phyloP scores from a whole-genome alignment of 2,329 filamentous ascomycete species.

The Reticulascus tulasneorum region DNA sequence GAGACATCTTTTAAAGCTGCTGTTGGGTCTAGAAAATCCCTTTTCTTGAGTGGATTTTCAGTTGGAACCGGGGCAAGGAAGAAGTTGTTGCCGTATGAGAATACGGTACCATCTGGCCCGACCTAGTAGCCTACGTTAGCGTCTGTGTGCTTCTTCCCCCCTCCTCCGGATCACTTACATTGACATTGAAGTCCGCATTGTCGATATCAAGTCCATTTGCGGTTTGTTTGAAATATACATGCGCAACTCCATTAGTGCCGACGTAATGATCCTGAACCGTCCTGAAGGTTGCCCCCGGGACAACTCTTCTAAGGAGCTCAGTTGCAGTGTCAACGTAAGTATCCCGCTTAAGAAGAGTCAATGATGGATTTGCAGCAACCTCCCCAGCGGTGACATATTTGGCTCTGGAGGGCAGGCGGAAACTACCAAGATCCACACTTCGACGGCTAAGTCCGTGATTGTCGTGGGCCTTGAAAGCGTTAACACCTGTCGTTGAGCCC shows the following conservation, averaged over 20 bases:
- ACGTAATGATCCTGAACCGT: slow-evolving; percentile 49
- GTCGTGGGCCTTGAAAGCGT: no score
- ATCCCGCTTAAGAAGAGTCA: no score
- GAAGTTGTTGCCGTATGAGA: slow-evolving; percentile 47
- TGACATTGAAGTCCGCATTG: slow-evolving; percentile 58
- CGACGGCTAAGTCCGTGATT: no score
- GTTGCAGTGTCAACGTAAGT: slow-evolving; percentile 40
- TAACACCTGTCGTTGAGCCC: no score
- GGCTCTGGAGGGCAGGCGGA: no score
- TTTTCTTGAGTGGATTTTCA: slow-evolving; percentile 29
- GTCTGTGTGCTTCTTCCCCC: no score
- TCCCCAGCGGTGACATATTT: no score
- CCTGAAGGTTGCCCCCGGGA: slow-evolving; percentile 41
- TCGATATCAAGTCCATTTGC: slow-evolving; percentile 55
- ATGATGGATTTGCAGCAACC: no score
- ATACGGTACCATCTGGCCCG: slow-evolving; percentile 43
- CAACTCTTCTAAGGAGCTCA: slow-evolving; percentile 35
- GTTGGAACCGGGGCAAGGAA: slow-evolving; percentile 37
- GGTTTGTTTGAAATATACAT: slow-evolving; percentile 59
- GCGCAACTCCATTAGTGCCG: slow-evolving; percentile 50
- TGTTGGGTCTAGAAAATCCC: slow-evolving; percentile 35
- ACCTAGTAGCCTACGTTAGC: slow-evolving; percentile 28
- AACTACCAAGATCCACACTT: no score
- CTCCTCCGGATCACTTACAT: slow-evolving; percentile 39
- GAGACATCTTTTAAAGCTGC: slow-evolving; percentile 37